Evolutionary conservation across 2,329 filamentous ascomycete species (phyloP).

Genomic region (Fusarium nodosum): DNA sequence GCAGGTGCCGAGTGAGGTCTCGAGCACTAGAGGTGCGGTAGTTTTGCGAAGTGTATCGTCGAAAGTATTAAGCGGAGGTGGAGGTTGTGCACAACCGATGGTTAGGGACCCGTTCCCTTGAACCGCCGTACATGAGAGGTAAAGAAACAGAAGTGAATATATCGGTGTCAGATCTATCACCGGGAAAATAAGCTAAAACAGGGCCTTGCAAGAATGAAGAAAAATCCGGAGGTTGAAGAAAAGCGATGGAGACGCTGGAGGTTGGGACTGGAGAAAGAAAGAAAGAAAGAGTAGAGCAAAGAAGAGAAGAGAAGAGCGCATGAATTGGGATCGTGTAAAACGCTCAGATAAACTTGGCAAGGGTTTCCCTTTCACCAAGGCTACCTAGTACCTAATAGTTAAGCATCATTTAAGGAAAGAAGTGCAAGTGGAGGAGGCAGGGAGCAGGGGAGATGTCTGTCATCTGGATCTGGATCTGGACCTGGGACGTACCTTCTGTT

Average conservation of each 20-base stretch:
- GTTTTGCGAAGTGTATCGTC: not conserved
- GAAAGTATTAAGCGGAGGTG: not conserved
- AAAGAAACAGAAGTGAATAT: not conserved
- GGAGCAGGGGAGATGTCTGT: constrained; percentile 27
- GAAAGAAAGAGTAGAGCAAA: no score
- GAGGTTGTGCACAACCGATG: not conserved
- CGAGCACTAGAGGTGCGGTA: not conserved
- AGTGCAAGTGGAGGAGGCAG: constrained; percentile 13
- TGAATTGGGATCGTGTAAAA: constrained; percentile 17
- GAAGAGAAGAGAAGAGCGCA: not conserved
- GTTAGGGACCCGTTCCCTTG: constrained; percentile 3
- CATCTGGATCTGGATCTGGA: constrained; percentile 8
- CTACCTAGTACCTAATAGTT: constrained; percentile 12
- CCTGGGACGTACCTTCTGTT: constrained; percentile 34
- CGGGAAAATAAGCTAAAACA: constrained; percentile 4
- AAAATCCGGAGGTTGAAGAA: constrained; percentile 36
- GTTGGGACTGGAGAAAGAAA: constrained; percentile 20
- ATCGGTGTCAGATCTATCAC: constrained; percentile 1
- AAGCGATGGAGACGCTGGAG: constrained; percentile 31
- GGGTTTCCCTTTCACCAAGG: constrained; percentile 36
- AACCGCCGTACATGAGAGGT: constrained; percentile 19
- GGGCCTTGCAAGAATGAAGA: constrained; percentile 12
- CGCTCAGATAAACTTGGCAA: constrained; percentile 15
- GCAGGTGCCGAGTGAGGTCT: constrained; percentile 3
- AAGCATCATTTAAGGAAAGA: constrained; percentile 22